phyloP scores from a whole-genome alignment of 345 rosid genomes.

The Lepidium didymum region DNA sequence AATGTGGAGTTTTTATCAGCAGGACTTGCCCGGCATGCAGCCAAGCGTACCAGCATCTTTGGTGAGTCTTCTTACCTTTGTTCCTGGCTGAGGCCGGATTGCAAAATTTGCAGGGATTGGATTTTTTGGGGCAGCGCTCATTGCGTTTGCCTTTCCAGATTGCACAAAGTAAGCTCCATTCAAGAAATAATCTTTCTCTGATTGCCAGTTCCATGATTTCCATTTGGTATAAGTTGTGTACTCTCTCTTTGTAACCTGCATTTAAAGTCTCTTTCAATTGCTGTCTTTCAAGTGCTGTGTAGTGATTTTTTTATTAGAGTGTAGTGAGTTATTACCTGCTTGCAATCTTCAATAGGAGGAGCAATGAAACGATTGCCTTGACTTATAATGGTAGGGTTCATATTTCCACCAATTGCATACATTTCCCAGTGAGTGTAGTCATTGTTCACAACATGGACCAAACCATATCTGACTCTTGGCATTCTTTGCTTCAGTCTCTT shows the following conservation, averaged over 20 bases:
- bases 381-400: slow-evolving; percentile 57
- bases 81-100: slow-evolving; percentile 38
- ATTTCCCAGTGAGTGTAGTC: slow-evolving; percentile 74
- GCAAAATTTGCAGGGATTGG: slow-evolving; percentile 29
- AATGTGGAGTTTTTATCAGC: slow-evolving; percentile 11
- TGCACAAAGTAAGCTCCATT: slow-evolving; percentile 67
- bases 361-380: slow-evolving; percentile 79
- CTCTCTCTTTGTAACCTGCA: slow-evolving; percentile 58
- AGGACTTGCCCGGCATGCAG: slow-evolving; percentile 33
- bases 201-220: slow-evolving; percentile 67
- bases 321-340: slow-evolving; percentile 36
- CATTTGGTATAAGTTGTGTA: slow-evolving; percentile 36
- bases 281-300: neutral
- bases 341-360: slow-evolving; percentile 32
- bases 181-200: slow-evolving; percentile 54
- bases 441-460: slow-evolving; percentile 71
- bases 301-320: neutral
- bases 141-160: slow-evolving; percentile 39
- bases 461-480: slow-evolving; percentile 50
- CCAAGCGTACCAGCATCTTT: slow-evolving; percentile 47
- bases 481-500: slow-evolving; percentile 35
- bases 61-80: slow-evolving; percentile 33
- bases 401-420: slow-evolving; percentile 74
- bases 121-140: slow-evolving; percentile 5
- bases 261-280: neutral